These are phyloP conservation scores for Saccharomyces hybrid DNA, from an alignment of 1,139 yeast genomes.

Conservation along the genomic window DNA sequence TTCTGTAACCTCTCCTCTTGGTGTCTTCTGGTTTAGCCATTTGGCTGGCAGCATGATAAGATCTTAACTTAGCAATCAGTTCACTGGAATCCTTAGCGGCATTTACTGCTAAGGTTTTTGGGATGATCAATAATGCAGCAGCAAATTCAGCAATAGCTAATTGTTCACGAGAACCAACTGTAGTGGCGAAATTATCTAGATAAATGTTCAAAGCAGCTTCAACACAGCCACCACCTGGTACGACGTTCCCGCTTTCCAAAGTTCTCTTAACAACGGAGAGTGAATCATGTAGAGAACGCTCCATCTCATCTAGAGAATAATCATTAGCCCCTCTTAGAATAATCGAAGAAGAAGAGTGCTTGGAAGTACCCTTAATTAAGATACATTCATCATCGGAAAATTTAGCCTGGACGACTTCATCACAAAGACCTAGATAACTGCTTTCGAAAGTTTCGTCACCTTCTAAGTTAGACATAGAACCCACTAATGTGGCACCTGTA, in stretches of 20 bases:
- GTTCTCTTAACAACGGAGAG: slow-evolving; percentile 93
- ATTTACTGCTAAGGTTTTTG: slow-evolving; percentile 93
- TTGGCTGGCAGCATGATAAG: slow-evolving; percentile 95
- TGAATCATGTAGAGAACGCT: slow-evolving; percentile 91
- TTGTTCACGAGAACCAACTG: slow-evolving; percentile 96
- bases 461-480: slow-evolving; percentile 86
- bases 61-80: slow-evolving; percentile 86
- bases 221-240: slow-evolving; percentile 99
- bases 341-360: slow-evolving; percentile 87
- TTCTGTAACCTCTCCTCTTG: slow-evolving; percentile 78
- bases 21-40: slow-evolving; percentile 71
- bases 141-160: slow-evolving; percentile 98
- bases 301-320: slow-evolving; percentile 96
- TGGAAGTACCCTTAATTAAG: slow-evolving; percentile 86
- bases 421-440: slow-evolving; percentile 81
- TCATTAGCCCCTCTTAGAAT: slow-evolving; percentile 95
- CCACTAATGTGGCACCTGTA: slow-evolving; percentile 88
- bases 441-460: slow-evolving; percentile 97
- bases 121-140: slow-evolving; percentile 77
- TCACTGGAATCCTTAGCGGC: slow-evolving; percentile 98
- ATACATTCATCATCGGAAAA: slow-evolving; percentile 97
- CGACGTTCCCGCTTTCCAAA: slow-evolving; percentile 90
- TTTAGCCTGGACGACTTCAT: slow-evolving; percentile 83
- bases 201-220: slow-evolving; percentile 93
- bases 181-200: slow-evolving; percentile 94